Base-by-base conservation (phyloP, 345 rosid genomes). In the Moringa oleifera region DNA sequence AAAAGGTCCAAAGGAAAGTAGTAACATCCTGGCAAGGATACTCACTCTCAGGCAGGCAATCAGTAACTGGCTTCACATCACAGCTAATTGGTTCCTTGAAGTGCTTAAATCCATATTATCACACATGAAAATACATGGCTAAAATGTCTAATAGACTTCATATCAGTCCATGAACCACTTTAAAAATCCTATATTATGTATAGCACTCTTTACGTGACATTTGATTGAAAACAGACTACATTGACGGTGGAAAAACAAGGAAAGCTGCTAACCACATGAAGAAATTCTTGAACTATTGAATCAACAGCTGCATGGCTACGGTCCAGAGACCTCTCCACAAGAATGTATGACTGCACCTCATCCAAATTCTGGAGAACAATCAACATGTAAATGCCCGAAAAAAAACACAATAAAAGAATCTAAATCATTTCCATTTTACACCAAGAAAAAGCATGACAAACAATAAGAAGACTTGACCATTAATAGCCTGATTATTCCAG, bases 271-370 rank as follows among this genome's bases (percentile, higher is more conserved):
- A 93, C 98, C 95, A 70, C 58, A 20, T 86, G 87, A 53, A 78
- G 22, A 67, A 79, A 80, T 20, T 85, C 89, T 53, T 75, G 83
- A 65, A 77, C 74, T 24, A 46, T 24, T 7, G 83, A 77, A 71
- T 81, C 83, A 58, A 68, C 57, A 22, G 82, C 75, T 49, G 62
- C 64, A 54, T 55, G 62, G 17, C 59, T 75, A 31, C 58, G 68
- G 68, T 82, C 82, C 20, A 55, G 45, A 57, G 68, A 83, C 76
- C 99, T 80, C 72, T 88, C 91, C 55, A 86, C 84, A 11, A 93
- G 83, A 69, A 90, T 88, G 71, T 90, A 93, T 0, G 92, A 76
- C 57, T 93, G 92, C 76, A 93, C 86, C 79, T 88, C 96, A 79
- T 90, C 98, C 65, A 93, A 85, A 70, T 69, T 75, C 97, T 93